A percentile compares a stretch with the other conserved stretches of the same genome.
Conservation (phyloP, 2,329 filamentous ascomycete genomes). For the Teratosphaeria zuluensis region DNA sequence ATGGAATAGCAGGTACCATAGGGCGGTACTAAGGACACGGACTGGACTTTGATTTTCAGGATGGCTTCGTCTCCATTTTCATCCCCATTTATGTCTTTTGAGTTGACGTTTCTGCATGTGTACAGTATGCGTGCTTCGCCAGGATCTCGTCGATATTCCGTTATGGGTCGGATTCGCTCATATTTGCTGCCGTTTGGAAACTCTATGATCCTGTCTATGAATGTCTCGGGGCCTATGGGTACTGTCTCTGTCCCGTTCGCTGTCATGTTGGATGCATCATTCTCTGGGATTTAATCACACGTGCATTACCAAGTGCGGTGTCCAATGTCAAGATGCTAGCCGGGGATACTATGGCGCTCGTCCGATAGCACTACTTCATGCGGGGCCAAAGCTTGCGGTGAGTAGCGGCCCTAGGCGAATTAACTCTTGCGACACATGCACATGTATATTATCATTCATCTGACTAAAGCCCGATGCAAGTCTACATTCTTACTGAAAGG, state of each 20-base stretch:
- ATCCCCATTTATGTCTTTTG: too few species aligned
- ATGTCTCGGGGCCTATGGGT: neutral
- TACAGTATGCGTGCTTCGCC: slow-evolving; percentile 21
- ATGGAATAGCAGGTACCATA: neutral
- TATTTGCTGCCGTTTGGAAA: slow-evolving; percentile 3
- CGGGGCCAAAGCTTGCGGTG: too few species aligned
- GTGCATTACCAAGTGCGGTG: too few species aligned
- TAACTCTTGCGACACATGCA: too few species aligned
- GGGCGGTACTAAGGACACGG: neutral
- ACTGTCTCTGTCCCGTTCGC: neutral
- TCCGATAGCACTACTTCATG: too few species aligned
- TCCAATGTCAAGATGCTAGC: too few species aligned
- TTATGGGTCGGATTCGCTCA: slow-evolving; percentile 17
- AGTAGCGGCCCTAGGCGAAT: too few species aligned
- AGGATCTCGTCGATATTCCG: slow-evolving; percentile 24
- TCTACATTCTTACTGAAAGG: too few species aligned
- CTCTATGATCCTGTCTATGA: neutral
- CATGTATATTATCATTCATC: too few species aligned
- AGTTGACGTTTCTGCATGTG: slow-evolving; percentile 8
- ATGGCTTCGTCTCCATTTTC: neutral
- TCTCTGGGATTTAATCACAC: too few species aligned
- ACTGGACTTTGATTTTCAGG: slow-evolving; percentile 18
- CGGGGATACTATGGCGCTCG: too few species aligned
- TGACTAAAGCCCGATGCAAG: too few species aligned
- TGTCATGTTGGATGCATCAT: neutral